These are phyloP conservation scores for Plasmopara muralis DNA, from an alignment of 352 stramenopile species.

Conservation along the genomic window DNA sequence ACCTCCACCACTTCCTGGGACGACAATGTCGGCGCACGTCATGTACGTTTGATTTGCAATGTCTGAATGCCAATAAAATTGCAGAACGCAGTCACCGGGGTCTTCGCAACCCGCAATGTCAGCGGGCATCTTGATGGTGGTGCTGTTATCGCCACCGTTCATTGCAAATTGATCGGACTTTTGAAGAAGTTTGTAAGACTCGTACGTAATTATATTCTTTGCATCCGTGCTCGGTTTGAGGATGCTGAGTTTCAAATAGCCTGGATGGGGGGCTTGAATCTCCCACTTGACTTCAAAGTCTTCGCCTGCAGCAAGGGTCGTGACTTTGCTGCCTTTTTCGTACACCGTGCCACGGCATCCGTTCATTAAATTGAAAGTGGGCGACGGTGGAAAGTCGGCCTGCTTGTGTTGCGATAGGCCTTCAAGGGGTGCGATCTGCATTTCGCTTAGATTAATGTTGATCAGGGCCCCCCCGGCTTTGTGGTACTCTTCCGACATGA, in stretches of 20 bases:
- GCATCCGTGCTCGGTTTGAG: constrained; percentile 38
- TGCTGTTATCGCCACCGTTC: constrained; percentile 21
- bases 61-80: constrained; percentile 38
- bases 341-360: constrained; percentile 33
- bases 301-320: constrained; percentile 17
- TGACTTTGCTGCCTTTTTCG: constrained; percentile 26
- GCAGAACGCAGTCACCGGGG: constrained; percentile 28
- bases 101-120: constrained; percentile 31
- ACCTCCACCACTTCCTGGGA: constrained; percentile 15
- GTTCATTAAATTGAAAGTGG: constrained; percentile 32
- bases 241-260: constrained; percentile 43
- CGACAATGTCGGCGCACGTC: constrained; percentile 32
- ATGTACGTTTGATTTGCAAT: constrained; percentile 34
- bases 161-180: constrained; percentile 37
- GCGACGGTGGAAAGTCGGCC: constrained; percentile 19
- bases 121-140: constrained; percentile 31
- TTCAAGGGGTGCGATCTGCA: constrained; percentile 29
- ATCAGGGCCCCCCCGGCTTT: constrained; percentile 23
- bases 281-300: constrained; percentile 31
- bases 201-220: constrained; percentile 41
- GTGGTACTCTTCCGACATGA: constrained; percentile 25
- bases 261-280: constrained; percentile 51
- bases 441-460: constrained; percentile 25
- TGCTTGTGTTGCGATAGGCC: constrained; percentile 24
- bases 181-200: constrained; percentile 26